Evolutionary conservation across 106 monocot genomes (phyloP).

Genomic region (Hemerocallis citrina): DNA sequence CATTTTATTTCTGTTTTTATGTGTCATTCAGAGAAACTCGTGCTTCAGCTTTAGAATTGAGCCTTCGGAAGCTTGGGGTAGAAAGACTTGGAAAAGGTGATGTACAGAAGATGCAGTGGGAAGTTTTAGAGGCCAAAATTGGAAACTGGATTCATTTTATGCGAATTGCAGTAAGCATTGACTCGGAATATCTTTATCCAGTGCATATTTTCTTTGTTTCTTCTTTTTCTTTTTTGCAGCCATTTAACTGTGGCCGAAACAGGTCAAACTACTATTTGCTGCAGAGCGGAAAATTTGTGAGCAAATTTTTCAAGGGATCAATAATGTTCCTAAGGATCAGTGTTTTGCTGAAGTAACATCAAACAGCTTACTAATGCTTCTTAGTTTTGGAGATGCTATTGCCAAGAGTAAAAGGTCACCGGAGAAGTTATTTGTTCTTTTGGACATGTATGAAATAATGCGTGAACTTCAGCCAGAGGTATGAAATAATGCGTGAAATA

Average conservation of each 20-base stretch:
- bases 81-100: conserved; percentile 89
- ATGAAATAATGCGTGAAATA: no score
- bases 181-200: neutral
- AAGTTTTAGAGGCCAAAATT: conserved; percentile 81
- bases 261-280: conserved; percentile 93
- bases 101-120: conserved; percentile 95
- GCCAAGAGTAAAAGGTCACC: conserved; percentile 93
- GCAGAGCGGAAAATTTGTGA: conserved; percentile 89
- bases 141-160: conserved; percentile 97
- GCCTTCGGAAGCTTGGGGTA: conserved; percentile 71
- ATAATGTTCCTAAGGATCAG: conserved; percentile 51
- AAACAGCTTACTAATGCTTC: conserved; percentile 62
- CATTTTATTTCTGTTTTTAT: neutral
- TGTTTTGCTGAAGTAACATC: conserved; percentile 83
- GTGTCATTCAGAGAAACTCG: conserved; percentile 54
- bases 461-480: conserved; percentile 92
- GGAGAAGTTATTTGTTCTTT: conserved; percentile 91
- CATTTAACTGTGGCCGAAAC: conserved; percentile 23
- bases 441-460: conserved; percentile 99
- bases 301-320: conserved; percentile 72
- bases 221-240: neutral
- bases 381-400: conserved; percentile 97
- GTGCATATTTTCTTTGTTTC: neutral
- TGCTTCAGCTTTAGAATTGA: conserved; percentile 58
- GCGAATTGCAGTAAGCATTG: conserved; percentile 76